Evolutionary conservation across 495 filamentous ascomycete species (phyloP).

Genomic region (Astrocystis sublimbata): DNA sequence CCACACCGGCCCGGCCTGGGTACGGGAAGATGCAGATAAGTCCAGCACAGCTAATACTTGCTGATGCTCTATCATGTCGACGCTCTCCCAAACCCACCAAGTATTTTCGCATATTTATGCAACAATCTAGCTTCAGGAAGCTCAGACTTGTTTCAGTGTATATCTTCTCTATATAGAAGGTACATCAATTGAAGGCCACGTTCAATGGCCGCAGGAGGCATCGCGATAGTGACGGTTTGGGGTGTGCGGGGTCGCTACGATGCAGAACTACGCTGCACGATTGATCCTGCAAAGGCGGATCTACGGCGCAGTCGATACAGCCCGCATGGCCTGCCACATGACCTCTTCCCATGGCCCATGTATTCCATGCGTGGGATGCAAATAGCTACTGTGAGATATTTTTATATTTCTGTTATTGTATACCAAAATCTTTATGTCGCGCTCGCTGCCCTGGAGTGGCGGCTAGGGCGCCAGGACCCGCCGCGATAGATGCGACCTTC

Average conservation of each 20-base stretch:
- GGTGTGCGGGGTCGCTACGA: not conserved
- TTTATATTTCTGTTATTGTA: not conserved
- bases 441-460: not conserved
- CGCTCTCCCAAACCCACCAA: too few relatives aligned
- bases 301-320: not conserved
- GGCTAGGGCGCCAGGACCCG: not conserved
- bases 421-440: not conserved
- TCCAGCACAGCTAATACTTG: not conserved
- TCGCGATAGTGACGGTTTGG: not conserved
- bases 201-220: not conserved
- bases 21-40: not conserved
- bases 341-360: not conserved
- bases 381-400: not conserved
- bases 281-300: slow-evolving; percentile 15
- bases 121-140: not conserved
- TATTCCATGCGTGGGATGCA: not conserved
- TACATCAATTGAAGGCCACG: not conserved
- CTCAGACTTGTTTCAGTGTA: too few relatives aligned
- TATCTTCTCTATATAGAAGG: not conserved
- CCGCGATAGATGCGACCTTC: not conserved
- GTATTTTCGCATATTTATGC: not conserved
- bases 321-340: slow-evolving; percentile 1
- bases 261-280: slow-evolving; percentile 3
- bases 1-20: not conserved
- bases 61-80: not conserved